Conservation (phyloP, 2,329 filamentous ascomycete genomes). For the Talaromyces sp. region DNA sequence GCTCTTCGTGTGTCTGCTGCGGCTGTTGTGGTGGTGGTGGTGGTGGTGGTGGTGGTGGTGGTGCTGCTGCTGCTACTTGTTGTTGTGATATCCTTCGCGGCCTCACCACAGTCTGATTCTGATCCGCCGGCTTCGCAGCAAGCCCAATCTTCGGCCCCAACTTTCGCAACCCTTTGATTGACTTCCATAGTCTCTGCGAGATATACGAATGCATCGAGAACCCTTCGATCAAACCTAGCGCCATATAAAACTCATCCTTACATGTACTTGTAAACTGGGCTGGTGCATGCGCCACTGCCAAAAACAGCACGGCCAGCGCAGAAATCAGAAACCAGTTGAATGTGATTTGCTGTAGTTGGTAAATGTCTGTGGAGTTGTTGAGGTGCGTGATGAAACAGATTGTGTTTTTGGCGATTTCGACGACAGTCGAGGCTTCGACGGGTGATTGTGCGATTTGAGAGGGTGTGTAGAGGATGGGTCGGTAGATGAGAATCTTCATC, state of each 20-base stretch:
- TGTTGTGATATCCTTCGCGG: slow-evolving; percentile 30
- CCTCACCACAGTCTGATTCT: slow-evolving; percentile 19
- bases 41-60: neutral
- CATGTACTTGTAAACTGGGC: slow-evolving; percentile 55
- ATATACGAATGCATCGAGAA: slow-evolving; percentile 59
- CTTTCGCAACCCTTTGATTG: slow-evolving; percentile 58
- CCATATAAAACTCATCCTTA: slow-evolving; percentile 63
- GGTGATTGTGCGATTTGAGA: slow-evolving; percentile 75
- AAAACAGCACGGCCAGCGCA: slow-evolving; percentile 59
- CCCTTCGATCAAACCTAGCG: slow-evolving; percentile 59
- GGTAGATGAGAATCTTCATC: slow-evolving; percentile 83
- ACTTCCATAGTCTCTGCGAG: slow-evolving; percentile 61
- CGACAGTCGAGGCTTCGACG: slow-evolving; percentile 64
- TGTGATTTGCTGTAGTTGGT: slow-evolving; percentile 58
- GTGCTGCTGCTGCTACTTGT: neutral
- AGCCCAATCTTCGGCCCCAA: slow-evolving; percentile 50
- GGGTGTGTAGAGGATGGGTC: slow-evolving; percentile 77
- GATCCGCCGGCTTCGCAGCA: slow-evolving; percentile 23
- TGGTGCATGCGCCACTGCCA: slow-evolving; percentile 61
- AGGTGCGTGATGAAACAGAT: slow-evolving; percentile 58
- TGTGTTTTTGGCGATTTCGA: slow-evolving; percentile 62
- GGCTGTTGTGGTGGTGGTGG: neutral
- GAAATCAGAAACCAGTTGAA: slow-evolving; percentile 66
- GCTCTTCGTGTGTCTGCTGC: neutral
- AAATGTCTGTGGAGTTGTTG: slow-evolving; percentile 60